These are phyloP conservation scores for Sporothrix euskadiensis DNA, from an alignment of 2,329 filamentous ascomycete species.

Conservation along the genomic window DNA sequence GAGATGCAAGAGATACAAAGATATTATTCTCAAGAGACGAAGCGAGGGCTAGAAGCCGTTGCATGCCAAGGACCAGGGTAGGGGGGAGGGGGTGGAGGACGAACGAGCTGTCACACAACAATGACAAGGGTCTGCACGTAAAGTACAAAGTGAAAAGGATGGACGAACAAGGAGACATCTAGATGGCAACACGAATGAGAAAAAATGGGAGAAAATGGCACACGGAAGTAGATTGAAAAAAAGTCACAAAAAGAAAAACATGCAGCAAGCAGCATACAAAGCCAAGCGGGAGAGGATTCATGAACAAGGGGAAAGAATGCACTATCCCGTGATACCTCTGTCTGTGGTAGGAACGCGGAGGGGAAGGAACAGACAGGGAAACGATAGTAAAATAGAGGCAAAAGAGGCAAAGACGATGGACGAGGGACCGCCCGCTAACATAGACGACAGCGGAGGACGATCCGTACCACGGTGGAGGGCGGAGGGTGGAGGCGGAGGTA, in stretches of 20 bases:
- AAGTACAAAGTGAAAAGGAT: neutral
- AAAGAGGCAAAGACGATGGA: neutral
- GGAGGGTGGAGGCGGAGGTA: neutral
- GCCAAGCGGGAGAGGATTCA: neutral
- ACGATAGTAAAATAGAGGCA: neutral
- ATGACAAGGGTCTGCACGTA: neutral
- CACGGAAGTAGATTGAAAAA: neutral
- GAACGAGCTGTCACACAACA: slow-evolving; percentile 16
- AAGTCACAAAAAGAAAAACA: neutral
- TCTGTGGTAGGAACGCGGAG: neutral
- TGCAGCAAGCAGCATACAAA: neutral
- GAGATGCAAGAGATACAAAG: slow-evolving; percentile 12
- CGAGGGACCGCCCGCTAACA: neutral
- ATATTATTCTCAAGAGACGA: slow-evolving; percentile 16
- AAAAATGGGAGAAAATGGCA: neutral
- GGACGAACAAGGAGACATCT: neutral
- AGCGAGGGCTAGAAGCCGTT: slow-evolving; percentile 12
- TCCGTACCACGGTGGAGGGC: slow-evolving; percentile 9
- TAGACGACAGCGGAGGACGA: slow-evolving; percentile 8
- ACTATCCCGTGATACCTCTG: no score
- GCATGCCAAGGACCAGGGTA: neutral
- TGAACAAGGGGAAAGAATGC: neutral
- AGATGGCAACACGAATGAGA: neutral
- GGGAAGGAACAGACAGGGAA: neutral
- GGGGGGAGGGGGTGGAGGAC: neutral